Base-by-base conservation (phyloP, 108 stramenopile species). In the Phaeodactylum tricornutum region DNA sequence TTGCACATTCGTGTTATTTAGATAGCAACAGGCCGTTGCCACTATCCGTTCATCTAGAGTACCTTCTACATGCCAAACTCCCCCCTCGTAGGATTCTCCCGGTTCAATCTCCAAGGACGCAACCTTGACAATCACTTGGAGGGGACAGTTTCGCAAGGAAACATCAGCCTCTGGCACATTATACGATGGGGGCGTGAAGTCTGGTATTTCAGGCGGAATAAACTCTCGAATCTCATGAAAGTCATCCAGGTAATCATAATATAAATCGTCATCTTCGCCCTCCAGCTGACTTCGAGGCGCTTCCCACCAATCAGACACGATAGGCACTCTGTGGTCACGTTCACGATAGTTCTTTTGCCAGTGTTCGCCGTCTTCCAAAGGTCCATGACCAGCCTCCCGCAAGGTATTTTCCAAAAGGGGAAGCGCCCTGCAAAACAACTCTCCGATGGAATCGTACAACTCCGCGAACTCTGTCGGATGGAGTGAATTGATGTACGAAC, bases 121-220 rank as follows among this genome's bases (percentile, higher is more conserved):
- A 46, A 46, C 27, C 21, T 46, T 46, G 45, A 27, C 45, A 46
- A 46, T 46, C 24, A 46, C 45, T 24, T 46, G 45, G 24, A 46
- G 25, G 21, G 45, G 45, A 4, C 45, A 26, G 45, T 46, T 26
- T 8, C 25, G 22, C 45, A 46, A 20, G 17, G 45, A 46, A 5
- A 46, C 14, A 7, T 8, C 6, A 4, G 23, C 14, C 6, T 5
- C 39, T 6, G 19, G 39, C 4, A 20, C 14, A 12, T 24, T n/a
- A 3, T n/a, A n/a, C 14, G 5, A 26, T 5, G 9, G 45, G 21
- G 45, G 45, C 9, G 39, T 4, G 21, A 41, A 41, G 6, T 41
- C 14, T 5, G 39, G 39, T 20, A 41, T n/a, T 4, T 5, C 21
- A 7, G 45, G 45, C n/a, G 21, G 45, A 5, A 26, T 14, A 23